A percentile compares a stretch with the other conserved stretches of the same genome.
These are phyloP conservation scores for Mallotus nudiflorus DNA, from an alignment of 345 rosid species.

Conservation along the genomic window DNA sequence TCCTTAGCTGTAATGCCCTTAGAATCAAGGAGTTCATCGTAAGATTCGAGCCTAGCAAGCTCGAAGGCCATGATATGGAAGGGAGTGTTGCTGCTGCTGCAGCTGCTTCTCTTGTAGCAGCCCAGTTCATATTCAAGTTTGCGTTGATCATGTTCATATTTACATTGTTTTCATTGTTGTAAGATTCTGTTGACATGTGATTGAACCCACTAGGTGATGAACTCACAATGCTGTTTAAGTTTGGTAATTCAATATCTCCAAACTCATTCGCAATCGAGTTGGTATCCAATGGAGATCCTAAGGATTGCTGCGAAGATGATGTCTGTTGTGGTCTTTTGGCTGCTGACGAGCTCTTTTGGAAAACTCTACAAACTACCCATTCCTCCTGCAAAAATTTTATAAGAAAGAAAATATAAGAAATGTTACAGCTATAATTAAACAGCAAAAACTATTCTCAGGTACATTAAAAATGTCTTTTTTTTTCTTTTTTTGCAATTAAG, in stretches of 20 bases:
- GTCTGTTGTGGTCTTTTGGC: constrained; percentile 59
- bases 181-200: constrained; percentile 5
- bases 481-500: too few relatives aligned
- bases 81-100: constrained; percentile 32
- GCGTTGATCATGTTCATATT: constrained; percentile 31
- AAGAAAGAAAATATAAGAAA: not conserved
- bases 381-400: constrained; percentile 65
- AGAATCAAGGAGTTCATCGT: constrained; percentile 80
- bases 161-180: constrained; percentile 28
- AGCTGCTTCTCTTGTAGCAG: constrained; percentile 28
- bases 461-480: too few relatives aligned
- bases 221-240: constrained; percentile 27
- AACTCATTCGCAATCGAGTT: constrained; percentile 68
- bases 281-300: constrained; percentile 75
- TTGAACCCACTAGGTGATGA: constrained; percentile 19
- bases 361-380: constrained; percentile 92
- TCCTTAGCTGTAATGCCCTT: constrained; percentile 79
- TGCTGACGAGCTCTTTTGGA: constrained; percentile 56
- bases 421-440: too few relatives aligned
- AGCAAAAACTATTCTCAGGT: too few relatives aligned
- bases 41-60: constrained; percentile 57
- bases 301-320: constrained; percentile 63
- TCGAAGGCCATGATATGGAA: constrained; percentile 56
- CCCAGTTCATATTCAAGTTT: constrained; percentile 39
- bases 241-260: constrained; percentile 70